Evolutionary conservation across 768 basidiomycete genomes (phyloP).

Genomic region (Tubosaeta sp.): DNA sequence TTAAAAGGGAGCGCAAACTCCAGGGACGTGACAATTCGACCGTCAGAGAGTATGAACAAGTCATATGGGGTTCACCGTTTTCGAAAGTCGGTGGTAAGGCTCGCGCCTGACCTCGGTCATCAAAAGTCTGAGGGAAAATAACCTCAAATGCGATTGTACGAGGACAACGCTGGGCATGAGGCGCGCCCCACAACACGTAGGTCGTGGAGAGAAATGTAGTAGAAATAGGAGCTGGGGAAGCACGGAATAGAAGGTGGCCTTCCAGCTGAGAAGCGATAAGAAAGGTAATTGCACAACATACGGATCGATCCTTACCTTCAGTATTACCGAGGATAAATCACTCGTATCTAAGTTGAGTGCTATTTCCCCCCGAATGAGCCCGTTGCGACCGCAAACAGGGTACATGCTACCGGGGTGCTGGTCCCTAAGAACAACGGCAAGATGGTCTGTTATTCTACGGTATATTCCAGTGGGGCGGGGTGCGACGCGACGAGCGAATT

Average conservation of each 20-base stretch:
- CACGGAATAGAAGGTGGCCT: slow-evolving; percentile 18
- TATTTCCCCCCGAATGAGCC: slow-evolving; percentile 23
- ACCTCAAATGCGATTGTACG: slow-evolving; percentile 39
- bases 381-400: slow-evolving; percentile 19
- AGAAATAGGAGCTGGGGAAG: slow-evolving; percentile 9
- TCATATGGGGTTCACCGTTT: slow-evolving; percentile 23
- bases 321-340: slow-evolving; percentile 14
- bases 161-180: slow-evolving; percentile 26
- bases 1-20: slow-evolving; percentile 42
- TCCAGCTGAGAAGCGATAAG: slow-evolving; percentile 18
- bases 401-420: slow-evolving; percentile 20
- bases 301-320: slow-evolving; percentile 18
- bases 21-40: slow-evolving; percentile 39
- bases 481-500: slow-evolving; percentile 33
- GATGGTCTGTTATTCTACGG: slow-evolving; percentile 27
- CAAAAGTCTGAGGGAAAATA: slow-evolving; percentile 44
- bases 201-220: slow-evolving; percentile 16
- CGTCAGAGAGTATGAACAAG: slow-evolving; percentile 43
- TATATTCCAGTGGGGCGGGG: slow-evolving; percentile 17
- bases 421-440: slow-evolving; percentile 22
- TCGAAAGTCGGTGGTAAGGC: slow-evolving; percentile 50
- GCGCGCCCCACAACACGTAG: slow-evolving; percentile 16
- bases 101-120: slow-evolving; percentile 28
- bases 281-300: neutral
- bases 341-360: slow-evolving; percentile 7